Evolutionary conservation across 2,329 filamentous ascomycete genomes (phyloP).

Genomic region (Ustilaginoidea virens): DNA sequence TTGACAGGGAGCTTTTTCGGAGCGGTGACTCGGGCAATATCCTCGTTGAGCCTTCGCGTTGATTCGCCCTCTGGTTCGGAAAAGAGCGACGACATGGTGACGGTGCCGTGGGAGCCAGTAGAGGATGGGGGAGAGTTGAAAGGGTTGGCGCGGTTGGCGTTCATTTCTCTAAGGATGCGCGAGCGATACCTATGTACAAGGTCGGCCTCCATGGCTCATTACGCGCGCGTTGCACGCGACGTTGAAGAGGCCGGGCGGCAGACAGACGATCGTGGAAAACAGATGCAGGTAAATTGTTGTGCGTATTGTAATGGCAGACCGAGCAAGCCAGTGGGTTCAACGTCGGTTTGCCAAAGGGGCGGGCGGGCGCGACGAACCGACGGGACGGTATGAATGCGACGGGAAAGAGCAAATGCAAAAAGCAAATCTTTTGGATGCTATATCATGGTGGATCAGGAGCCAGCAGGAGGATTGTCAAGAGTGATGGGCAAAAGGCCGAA

Average conservation of each 20-base stretch:
- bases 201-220: conserved; percentile 28
- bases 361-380: too few relatives aligned
- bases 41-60: conserved; percentile 33
- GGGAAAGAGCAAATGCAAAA: too few relatives aligned
- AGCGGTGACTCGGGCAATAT: conserved; percentile 28
- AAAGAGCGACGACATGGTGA: conserved; percentile 37
- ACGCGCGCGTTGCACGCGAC: conserved; percentile 10
- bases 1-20: conserved; percentile 24
- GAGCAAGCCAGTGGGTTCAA: too few relatives aligned
- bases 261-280: conserved; percentile 7
- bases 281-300: conserved; percentile 7
- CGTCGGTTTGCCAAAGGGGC: too few relatives aligned
- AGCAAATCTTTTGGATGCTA: too few relatives aligned
- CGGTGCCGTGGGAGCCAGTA: conserved; percentile 40
- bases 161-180: conserved; percentile 35
- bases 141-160: conserved; percentile 35
- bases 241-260: conserved; percentile 9
- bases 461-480: too few relatives aligned
- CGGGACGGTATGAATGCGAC: too few relatives aligned
- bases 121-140: conserved; percentile 44
- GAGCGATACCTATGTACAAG: conserved; percentile 26
- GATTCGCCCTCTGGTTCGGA: conserved; percentile 38
- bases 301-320: too few relatives aligned
- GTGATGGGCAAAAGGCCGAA: too few relatives aligned
- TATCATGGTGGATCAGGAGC: too few relatives aligned